A percentile compares a stretch with the other conserved stretches of the same genome.
Conservation (phyloP, 306 rosid genomes). For the Casuarina glauca region DNA sequence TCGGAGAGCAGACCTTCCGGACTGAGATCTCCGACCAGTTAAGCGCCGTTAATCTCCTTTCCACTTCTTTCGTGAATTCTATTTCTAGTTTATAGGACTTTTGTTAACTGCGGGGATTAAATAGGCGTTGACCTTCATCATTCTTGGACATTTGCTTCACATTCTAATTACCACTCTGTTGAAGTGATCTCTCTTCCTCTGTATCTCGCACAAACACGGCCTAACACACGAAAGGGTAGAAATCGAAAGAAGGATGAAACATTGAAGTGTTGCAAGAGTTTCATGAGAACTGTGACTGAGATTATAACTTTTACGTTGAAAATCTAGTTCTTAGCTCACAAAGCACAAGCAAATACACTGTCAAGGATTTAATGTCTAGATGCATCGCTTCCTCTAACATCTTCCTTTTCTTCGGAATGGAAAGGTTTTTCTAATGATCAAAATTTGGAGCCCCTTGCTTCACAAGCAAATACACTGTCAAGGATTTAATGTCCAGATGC, state of each 20-base stretch:
- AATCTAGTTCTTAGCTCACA: background rate
- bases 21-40: conserved; percentile 71
- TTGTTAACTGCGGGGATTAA: background rate
- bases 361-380: background rate
- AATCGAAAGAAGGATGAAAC: too few species aligned
- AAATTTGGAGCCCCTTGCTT: background rate
- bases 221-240: too few species aligned
- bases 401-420: background rate
- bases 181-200: too few species aligned
- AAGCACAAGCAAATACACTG: background rate
- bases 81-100: background rate
- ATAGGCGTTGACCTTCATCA: background rate
- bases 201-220: too few species aligned
- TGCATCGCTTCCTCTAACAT: background rate
- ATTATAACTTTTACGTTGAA: background rate
- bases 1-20: conserved; percentile 93
- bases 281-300: background rate
- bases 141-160: background rate
- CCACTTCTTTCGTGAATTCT: too few species aligned
- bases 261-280: background rate
- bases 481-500: background rate
- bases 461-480: background rate
- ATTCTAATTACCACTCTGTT: background rate
- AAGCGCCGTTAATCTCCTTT: conserved; percentile 2
- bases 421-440: background rate